A percentile compares a stretch with the other conserved stretches of the same genome.
phyloP scores from a whole-genome alignment of 306 rosid genomes.

The Cercis canadensis region DNA sequence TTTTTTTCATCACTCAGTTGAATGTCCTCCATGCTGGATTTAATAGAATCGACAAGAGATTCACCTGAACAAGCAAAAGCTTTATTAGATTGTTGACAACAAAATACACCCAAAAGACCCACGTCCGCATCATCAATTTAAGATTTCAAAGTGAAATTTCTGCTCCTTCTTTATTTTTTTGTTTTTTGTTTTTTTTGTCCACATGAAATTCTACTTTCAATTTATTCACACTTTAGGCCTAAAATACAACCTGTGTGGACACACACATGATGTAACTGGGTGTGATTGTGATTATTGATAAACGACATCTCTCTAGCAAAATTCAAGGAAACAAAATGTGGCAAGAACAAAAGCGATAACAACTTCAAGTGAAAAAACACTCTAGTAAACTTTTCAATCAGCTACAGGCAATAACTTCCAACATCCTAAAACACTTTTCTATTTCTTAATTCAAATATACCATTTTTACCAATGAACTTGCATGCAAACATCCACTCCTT shows the following conservation, averaged over 20 bases:
- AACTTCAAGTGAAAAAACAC: too few relatives aligned
- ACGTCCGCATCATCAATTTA: background rate
- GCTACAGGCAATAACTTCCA: too few relatives aligned
- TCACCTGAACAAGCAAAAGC: constrained; percentile 50
- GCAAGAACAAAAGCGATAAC: too few relatives aligned
- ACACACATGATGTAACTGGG: too few relatives aligned
- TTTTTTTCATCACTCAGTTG: constrained; percentile 59
- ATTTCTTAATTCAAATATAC: too few relatives aligned
- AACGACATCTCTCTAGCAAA: too few relatives aligned
- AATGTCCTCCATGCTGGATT: constrained; percentile 57
- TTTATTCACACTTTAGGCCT: background rate
- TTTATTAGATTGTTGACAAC: constrained; percentile 25
- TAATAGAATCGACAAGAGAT: constrained; percentile 31
- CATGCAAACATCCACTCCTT: too few relatives aligned
- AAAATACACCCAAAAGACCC: constrained; percentile 9
- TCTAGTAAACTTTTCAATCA: too few relatives aligned
- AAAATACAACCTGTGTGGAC: background rate
- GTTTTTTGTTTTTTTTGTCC: background rate
- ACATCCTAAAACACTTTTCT: too few relatives aligned
- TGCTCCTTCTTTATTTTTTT: background rate
- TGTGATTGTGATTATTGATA: too few relatives aligned
- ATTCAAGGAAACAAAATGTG: too few relatives aligned
- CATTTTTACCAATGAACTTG: too few relatives aligned
- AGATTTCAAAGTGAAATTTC: background rate
- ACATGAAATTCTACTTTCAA: background rate